phyloP scores from a whole-genome alignment of 495 filamentous ascomycete genomes.

The Penicillium chermesinum region DNA sequence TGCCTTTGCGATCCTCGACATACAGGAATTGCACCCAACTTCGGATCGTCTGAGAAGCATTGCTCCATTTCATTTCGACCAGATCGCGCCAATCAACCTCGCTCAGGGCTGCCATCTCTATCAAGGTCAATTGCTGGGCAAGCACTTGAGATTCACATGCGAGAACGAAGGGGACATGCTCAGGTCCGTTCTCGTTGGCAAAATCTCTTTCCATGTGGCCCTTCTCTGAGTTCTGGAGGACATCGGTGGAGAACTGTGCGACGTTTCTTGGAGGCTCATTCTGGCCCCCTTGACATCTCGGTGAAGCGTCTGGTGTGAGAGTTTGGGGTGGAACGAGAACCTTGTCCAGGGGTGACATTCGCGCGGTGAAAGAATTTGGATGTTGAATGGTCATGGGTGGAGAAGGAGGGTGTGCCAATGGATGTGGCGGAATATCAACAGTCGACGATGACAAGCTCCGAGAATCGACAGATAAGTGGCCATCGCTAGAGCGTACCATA shows the following conservation, averaged over 20 bases:
- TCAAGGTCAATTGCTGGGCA: constrained; percentile 90
- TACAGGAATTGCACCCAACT: constrained; percentile 92
- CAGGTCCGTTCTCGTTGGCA: constrained; percentile 9
- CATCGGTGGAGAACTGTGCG: constrained; percentile 34
- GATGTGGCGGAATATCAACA: constrained; percentile 56
- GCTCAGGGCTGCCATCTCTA: constrained; percentile 93
- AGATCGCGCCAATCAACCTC: constrained; percentile 98
- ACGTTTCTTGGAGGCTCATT: constrained; percentile 20
- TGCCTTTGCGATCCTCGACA: constrained; percentile 73
- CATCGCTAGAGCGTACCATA: constrained; percentile 45
- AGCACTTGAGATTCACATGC: constrained; percentile 85
- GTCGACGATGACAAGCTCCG: constrained; percentile 37
- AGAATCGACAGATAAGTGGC: constrained; percentile 28
- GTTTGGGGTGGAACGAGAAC: constrained; percentile 41
- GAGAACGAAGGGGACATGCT: constrained; percentile 86
- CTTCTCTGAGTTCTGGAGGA: constrained; percentile 37
- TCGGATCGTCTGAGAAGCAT: constrained; percentile 54
- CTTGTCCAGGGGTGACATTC: constrained; percentile 34
- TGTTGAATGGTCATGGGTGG: constrained; percentile 72
- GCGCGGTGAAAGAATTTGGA: constrained; percentile 43
- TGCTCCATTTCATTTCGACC: constrained; percentile 90
- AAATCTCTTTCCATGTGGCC: constrained; percentile 10
- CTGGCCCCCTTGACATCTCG: constrained; percentile 23
- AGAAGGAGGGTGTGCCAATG: constrained; percentile 67
- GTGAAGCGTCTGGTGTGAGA: constrained; percentile 49